These are phyloP conservation scores for Dichomitus squalens DNA, from an alignment of 1,284 basidiomycete genomes.

Conservation along the genomic window DNA sequence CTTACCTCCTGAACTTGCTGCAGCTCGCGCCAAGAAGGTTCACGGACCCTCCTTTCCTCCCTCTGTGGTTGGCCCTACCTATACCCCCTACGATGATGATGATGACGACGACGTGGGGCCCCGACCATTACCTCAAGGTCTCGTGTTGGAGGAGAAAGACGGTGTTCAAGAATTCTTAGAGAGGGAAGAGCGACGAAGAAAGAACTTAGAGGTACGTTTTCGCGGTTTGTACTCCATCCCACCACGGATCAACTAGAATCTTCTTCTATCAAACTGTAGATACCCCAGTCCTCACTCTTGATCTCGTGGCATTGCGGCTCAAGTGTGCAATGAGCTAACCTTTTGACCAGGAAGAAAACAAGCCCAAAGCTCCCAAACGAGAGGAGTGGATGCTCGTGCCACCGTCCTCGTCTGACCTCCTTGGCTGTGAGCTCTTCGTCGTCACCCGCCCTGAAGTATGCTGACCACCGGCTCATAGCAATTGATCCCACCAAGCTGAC, in stretches of 20 bases:
- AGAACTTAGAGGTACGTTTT: conserved; percentile 60
- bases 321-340: neutral
- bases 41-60: conserved; percentile 43
- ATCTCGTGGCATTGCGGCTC: neutral
- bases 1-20: conserved; percentile 62
- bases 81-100: conserved; percentile 56
- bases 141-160: conserved; percentile 44
- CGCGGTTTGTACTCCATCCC: too few relatives aligned
- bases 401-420: conserved; percentile 75
- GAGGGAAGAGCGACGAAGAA: conserved; percentile 73
- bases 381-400: conserved; percentile 97
- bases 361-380: conserved; percentile 75
- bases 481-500: conserved; percentile 72
- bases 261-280: neutral
- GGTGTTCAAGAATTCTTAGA: conserved; percentile 82
- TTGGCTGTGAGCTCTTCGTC: conserved; percentile 57
- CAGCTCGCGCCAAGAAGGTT: conserved; percentile 37
- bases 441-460: neutral
- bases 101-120: conserved; percentile 81
- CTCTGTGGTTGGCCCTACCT: conserved; percentile 29
- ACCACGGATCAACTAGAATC: neutral
- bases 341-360: conserved; percentile 57
- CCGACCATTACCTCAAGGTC: conserved; percentile 55
- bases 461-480: conserved; percentile 33
- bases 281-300: neutral